Evolutionary conservation across 441 rosid genomes (phyloP).

Genomic region (Bocquillonia castaneifolia): DNA sequence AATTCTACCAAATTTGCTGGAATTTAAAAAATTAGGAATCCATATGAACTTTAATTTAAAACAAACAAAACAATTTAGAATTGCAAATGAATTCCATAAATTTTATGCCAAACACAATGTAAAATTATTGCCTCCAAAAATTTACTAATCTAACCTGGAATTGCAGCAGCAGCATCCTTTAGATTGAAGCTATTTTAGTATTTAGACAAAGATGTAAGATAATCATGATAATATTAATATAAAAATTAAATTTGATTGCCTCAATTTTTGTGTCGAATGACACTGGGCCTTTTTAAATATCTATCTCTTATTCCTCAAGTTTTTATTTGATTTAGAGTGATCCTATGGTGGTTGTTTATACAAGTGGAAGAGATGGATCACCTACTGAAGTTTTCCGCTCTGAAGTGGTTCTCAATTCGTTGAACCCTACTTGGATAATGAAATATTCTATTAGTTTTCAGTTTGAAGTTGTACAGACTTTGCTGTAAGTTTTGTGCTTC

Average conservation of each 20-base stretch:
- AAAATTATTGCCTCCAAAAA: no score
- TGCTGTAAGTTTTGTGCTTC: conserved; percentile 53
- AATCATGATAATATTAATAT: no score
- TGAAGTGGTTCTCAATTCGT: conserved; percentile 79
- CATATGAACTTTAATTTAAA: no score
- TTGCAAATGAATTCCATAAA: no score
- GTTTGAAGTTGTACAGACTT: conserved; percentile 71
- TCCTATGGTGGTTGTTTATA: conserved; percentile 77
- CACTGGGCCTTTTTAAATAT: conserved; percentile 2
- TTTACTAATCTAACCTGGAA: no score
- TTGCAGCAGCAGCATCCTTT: no score
- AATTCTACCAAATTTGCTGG: no score
- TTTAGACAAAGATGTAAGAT: no score
- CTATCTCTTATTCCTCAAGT: conserved; percentile 10
- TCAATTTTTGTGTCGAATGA: not conserved
- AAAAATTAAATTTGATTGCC: not conserved
- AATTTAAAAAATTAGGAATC: no score
- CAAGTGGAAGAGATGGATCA: conserved; percentile 62
- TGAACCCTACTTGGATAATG: conserved; percentile 72
- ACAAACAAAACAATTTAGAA: no score
- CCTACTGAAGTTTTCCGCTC: conserved; percentile 60
- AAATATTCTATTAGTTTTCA: conserved; percentile 49
- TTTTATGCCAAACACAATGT: no score
- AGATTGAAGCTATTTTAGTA: no score
- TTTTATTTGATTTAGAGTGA: conserved; percentile 68